These are phyloP conservation scores for Diplodia seriata DNA, from an alignment of 2,329 filamentous ascomycete genomes.

Conservation along the genomic window DNA sequence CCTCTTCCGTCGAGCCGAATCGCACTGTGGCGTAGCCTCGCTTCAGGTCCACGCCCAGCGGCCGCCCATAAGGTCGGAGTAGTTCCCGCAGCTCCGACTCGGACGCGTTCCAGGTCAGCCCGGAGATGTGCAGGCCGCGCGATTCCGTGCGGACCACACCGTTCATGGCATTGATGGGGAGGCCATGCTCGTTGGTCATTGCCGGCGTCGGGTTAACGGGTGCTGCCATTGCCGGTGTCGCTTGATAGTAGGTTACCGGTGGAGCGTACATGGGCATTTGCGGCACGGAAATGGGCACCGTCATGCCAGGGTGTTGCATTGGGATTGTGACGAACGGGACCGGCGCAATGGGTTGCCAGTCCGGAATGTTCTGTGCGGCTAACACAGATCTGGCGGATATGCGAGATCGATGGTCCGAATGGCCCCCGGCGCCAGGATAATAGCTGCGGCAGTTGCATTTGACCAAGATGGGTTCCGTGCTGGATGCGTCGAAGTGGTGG, in stretches of 20 bases:
- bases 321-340: constrained; percentile 2
- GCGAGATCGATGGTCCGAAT: constrained; percentile 42
- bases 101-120: constrained; percentile 41
- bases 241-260: constrained; percentile 35
- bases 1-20: constrained; percentile 43
- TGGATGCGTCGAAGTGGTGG: constrained; percentile 35
- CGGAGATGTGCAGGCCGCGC: constrained; percentile 47
- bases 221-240: constrained; percentile 21
- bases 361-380: constrained; percentile 10
- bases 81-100: constrained; percentile 41
- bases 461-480: constrained; percentile 40
- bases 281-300: constrained; percentile 34
- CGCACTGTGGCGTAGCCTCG: constrained; percentile 43
- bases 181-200: constrained; percentile 40
- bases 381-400: constrained; percentile 41
- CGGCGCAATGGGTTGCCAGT: constrained; percentile 16
- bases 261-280: constrained; percentile 10
- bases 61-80: constrained; percentile 39
- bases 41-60: constrained; percentile 41
- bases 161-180: constrained; percentile 48
- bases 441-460: constrained; percentile 46
- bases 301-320: constrained; percentile 32
- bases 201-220: not conserved
- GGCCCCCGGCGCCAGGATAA: constrained; percentile 40
- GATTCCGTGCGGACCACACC: constrained; percentile 47